Evolutionary conservation across 495 filamentous ascomycete genomes (phyloP), one percentile per base, ranked within the genome.

Genomic region (Penicillium antarcticum): DNA sequence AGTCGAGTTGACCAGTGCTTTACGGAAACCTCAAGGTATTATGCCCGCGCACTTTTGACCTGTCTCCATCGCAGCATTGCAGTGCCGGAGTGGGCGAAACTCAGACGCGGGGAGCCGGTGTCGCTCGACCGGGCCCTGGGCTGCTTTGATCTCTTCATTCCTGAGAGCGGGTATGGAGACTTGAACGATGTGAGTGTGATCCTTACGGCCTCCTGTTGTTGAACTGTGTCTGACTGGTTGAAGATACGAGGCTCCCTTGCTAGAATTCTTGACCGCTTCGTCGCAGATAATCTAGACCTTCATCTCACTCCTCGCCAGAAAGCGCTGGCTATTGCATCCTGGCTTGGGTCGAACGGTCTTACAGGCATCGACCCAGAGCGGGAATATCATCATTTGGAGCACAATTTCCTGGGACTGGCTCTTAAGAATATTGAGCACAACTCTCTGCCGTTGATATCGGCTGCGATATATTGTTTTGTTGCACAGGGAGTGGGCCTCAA

Each of bases 131-230:
- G 79, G 39, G 89, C 86, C 5, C 70, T 97, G 21, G 87, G 82
- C 12, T 84, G 85, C 17, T 96, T 92, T 59, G 94, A 97, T 59
- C 79, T 97, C 62, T 97, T 96, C 62, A 81, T 94, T 32, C 72
- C 91, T 10, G 80, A 84, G 50, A 85, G 84, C 39, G 76, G 79
- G 12, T 77, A 82, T 36, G 83, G 85, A 14, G 89, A 91, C 60
- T 62, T 92, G 21, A 79, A 88, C 41, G 86, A 92, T 67, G 86
- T 89, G 69, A 45, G 76, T 65, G 17, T 12, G 9, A 14, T 12
- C 17, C 29, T 4, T 12, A 9, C 24, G 38, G 10, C 11, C 13
- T 16, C 19, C 17, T 18, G 12, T 4, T 51, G 31, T 55, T 26
- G 1, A 45, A 53, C n/a, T 43, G 14, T 14, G 6, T 31, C 63